Base-by-base conservation (phyloP, 257 asterid species). In the Linderniella brevidens region DNA sequence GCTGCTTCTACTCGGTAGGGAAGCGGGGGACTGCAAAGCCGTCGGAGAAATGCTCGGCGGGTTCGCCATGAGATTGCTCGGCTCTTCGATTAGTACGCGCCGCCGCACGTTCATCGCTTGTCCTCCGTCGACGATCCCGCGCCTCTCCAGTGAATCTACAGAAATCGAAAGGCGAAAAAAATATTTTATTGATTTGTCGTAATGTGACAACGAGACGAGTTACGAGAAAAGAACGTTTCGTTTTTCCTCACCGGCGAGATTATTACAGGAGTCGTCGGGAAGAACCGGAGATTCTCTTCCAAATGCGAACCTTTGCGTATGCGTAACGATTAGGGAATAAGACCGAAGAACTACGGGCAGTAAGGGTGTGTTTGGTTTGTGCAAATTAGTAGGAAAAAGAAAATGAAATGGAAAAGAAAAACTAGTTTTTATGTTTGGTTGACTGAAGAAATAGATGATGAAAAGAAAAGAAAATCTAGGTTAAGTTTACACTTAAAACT, bases 1-100 rank as follows among this genome's bases (percentile, higher is more conserved):
- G 51, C 99, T 86, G 41, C 95, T 80, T 58, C 86, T 69, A 70
- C 68, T 73, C 25, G 90, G 94, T 60, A 67, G 60, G 65, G 67
- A 25, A 55, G 32, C 29, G 41, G 42, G 18, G 0, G 65, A 63
- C 45, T 52, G 74, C 35, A 50, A 11, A 20, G n/a, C 1, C 8
- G 15, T 3, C 0, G 44, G 46, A 5, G 19, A 29, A 11, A 37
- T 17, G 14, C 10, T 51, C 32, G 56, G 56, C 37, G 56, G 46
- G 32, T 35, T 13, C 14, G 56, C 45, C 37, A 9, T 14, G 18
- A 51, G 56, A 11, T 51, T 51, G 10, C 20, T 14, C 9, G 56
- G 11, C 17, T 51, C 25, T 37, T 51, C 41, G 6, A 35, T 5
- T n/a, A 49, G 41, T 14, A 49, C 19, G 10, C 40, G 41, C 3